phyloP scores from a whole-genome alignment of 148 eudicot genomes.

The Chenopodium formosanum region DNA sequence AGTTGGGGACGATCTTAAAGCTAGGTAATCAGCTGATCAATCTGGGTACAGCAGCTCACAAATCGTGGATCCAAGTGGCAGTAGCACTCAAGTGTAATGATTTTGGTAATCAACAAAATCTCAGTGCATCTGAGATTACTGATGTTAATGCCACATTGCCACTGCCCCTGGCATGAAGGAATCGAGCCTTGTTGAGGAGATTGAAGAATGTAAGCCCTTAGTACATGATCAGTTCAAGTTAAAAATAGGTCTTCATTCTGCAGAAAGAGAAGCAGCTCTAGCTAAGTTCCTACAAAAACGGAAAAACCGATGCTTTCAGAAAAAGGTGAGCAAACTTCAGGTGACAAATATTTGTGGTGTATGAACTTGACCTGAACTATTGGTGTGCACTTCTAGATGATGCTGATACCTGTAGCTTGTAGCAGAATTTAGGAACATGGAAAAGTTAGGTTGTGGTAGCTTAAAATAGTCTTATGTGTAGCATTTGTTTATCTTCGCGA shows the following conservation, averaged over 20 bases:
- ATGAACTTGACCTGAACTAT: neutral
- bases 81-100: slow-evolving; percentile 28
- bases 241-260: slow-evolving; percentile 28
- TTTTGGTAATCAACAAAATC: slow-evolving; percentile 14
- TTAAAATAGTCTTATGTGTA: neutral
- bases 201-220: slow-evolving; percentile 23
- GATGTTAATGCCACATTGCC: slow-evolving; percentile 15
- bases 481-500: slow-evolving; percentile 8
- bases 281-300: slow-evolving; percentile 47
- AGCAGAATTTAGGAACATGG: slow-evolving; percentile 18
- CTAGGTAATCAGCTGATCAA: neutral
- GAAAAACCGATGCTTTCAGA: slow-evolving; percentile 48
- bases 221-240: slow-evolving; percentile 25
- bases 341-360: neutral
- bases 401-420: slow-evolving; percentile 23
- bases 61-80: slow-evolving; percentile 20
- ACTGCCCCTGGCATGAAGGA: slow-evolving; percentile 24
- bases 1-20: no score
- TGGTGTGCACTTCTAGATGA: neutral
- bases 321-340: slow-evolving; percentile 38
- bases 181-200: slow-evolving; percentile 28
- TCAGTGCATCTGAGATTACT: slow-evolving; percentile 28
- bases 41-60: slow-evolving; percentile 4
- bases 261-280: slow-evolving; percentile 51
- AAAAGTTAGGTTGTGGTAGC: slow-evolving; percentile 7